These are phyloP conservation scores for Bisporella sp. DNA, from an alignment of 2,329 filamentous ascomycete genomes.

Conservation along the genomic window DNA sequence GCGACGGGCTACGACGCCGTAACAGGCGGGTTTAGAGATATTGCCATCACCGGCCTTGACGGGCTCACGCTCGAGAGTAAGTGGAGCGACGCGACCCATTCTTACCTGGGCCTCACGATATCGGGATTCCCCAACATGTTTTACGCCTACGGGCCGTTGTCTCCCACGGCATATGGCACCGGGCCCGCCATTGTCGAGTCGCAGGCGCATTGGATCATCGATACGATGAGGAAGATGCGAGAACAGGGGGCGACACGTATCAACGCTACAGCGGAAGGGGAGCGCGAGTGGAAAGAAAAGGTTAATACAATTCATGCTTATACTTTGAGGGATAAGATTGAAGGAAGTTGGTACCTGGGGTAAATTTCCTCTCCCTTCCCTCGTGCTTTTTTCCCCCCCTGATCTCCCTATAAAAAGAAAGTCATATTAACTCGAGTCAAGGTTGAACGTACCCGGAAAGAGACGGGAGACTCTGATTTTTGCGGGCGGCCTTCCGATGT, in stretches of 20 bases:
- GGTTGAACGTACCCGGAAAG: slow-evolving; percentile 43
- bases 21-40: slow-evolving; percentile 37
- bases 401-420: slow-evolving; percentile 42
- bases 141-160: slow-evolving; percentile 48
- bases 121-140: slow-evolving; percentile 44
- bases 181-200: slow-evolving; percentile 47
- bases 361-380: slow-evolving; percentile 19
- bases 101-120: slow-evolving; percentile 38
- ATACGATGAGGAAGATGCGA: slow-evolving; percentile 42
- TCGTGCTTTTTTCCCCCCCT: no score
- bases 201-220: slow-evolving; percentile 50
- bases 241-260: slow-evolving; percentile 40
- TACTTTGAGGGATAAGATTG: no score
- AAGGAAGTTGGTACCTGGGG: slow-evolving; percentile 28
- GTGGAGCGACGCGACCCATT: slow-evolving; percentile 34
- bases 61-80: slow-evolving; percentile 33
- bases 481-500: slow-evolving; percentile 22
- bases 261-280: slow-evolving; percentile 39
- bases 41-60: slow-evolving; percentile 36
- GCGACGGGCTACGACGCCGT: slow-evolving; percentile 31
- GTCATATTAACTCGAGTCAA: slow-evolving; percentile 48
- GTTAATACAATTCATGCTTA: slow-evolving; percentile 26
- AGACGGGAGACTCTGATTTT: slow-evolving; percentile 44
- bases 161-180: slow-evolving; percentile 47
- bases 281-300: slow-evolving; percentile 41